Evolutionary conservation across 2,329 filamentous ascomycete genomes (phyloP), one percentile per base, ranked within the genome.

Genomic region (Sordariomycetes sp.): DNA sequence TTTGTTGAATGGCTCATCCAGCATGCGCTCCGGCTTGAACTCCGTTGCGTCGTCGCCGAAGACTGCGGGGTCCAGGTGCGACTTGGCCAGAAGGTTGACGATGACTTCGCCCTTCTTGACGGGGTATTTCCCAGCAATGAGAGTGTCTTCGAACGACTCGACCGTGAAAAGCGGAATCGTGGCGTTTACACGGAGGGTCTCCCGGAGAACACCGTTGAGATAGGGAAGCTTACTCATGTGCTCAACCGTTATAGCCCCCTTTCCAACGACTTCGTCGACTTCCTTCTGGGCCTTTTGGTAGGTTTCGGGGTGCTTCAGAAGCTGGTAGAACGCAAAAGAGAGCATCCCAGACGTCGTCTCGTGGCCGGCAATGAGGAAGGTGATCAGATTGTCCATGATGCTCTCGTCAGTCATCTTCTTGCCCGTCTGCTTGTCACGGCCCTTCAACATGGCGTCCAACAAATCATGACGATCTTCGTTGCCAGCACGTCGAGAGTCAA

Each of bases 381-480:
- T 82, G 35, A 80, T 73, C 59, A 84, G 70, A 42, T 85, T 82
- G 48, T 79, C 66, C 20, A 72, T 64, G 42, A 83, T 79, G 21
- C 63, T 69, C 4, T 66, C 57, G 42, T 81, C 72, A 0, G 60
- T 66, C 50, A 85, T 62, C 7, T 64, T 64, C 43, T 75, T 59
- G 10, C 79, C 77, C 4, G 79, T 82, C 56, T 75, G 70, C 3
- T 72, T 64, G 47, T 85, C 80, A 8, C 63, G 65, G 1, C 75
- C 75, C 8, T 72, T 61, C 21, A 85, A 55, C 73, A 85, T 79
- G 9, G 76, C 72, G 41, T 71, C 72, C n/a, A 85, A 53, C 11
- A 85, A 58, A 50, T 85, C 81, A 0, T 70, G 68, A 34, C 73
- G 56, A 3, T 60, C 53, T 77, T 33, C 74, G 74, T 42, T 68